phyloP scores from a whole-genome alignment of 2,329 filamentous ascomycete genomes.

The Diaporthe destruens region DNA sequence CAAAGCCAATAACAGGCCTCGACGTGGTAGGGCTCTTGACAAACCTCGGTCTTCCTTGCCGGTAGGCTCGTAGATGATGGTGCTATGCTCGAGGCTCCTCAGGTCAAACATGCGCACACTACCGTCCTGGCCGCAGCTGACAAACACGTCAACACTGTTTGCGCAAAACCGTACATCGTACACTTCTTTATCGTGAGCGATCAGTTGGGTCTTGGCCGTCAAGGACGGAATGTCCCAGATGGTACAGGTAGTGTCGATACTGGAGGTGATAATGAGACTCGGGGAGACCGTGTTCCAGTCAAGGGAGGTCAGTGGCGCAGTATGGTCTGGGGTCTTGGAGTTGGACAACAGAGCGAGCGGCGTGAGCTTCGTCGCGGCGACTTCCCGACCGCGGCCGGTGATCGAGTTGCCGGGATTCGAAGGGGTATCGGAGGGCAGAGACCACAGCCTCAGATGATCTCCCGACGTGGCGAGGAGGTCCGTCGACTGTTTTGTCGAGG shows the following conservation, averaged over 20 bases:
- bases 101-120: constrained; percentile 99
- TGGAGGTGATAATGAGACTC: constrained; percentile 97
- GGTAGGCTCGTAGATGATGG: constrained; percentile 98
- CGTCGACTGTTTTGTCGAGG: constrained; percentile 93
- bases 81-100: constrained; percentile 95
- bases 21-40: constrained; percentile 36
- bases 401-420: constrained; percentile 74
- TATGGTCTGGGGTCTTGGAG: constrained; percentile 98
- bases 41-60: constrained; percentile 83
- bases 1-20: background rate
- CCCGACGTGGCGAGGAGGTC: constrained; percentile 95
- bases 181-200: constrained; percentile 98
- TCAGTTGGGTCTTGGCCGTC: constrained; percentile 97
- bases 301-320: constrained; percentile 92
- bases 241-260: constrained; percentile 98
- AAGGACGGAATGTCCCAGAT: constrained; percentile 99
- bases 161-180: constrained; percentile 99
- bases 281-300: constrained; percentile 99
- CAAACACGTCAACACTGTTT: constrained; percentile 98
- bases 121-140: constrained; percentile 96
- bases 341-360: constrained; percentile 94
- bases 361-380: constrained; percentile 82
- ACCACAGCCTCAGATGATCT: constrained; percentile 95
- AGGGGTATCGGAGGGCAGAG: constrained; percentile 78
- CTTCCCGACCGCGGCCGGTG: constrained; percentile 70